Evolutionary conservation across 106 monocot genomes (phyloP).

Genomic region (Hemerocallis citrina): DNA sequence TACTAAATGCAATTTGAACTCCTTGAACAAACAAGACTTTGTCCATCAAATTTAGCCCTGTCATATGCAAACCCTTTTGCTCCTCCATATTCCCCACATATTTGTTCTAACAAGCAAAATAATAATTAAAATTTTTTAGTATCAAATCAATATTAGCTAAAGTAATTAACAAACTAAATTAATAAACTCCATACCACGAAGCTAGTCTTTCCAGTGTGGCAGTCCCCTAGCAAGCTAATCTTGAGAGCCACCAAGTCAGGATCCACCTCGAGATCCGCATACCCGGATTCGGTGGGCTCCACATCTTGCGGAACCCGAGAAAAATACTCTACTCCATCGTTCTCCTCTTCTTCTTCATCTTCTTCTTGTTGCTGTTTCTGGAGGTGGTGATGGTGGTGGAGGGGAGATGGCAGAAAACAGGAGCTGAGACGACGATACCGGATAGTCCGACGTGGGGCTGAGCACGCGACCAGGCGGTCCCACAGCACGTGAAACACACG

Average conservation of each 20-base stretch:
- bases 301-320: too few species aligned
- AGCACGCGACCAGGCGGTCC: slow-evolving; percentile 16
- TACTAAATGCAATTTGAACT: slow-evolving; percentile 53
- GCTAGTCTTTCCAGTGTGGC: slow-evolving; percentile 74
- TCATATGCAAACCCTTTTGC: slow-evolving; percentile 48
- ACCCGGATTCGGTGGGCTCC: neutral
- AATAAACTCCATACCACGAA: slow-evolving; percentile 94
- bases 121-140: neutral
- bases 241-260: slow-evolving; percentile 52
- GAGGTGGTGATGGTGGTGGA: neutral
- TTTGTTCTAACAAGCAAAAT: slow-evolving; percentile 36
- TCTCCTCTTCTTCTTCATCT: neutral
- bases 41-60: slow-evolving; percentile 73
- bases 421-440: slow-evolving; percentile 11
- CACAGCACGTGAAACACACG: slow-evolving; percentile 15
- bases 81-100: slow-evolving; percentile 61
- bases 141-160: too few species aligned
- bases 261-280: slow-evolving; percentile 12
- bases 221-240: slow-evolving; percentile 75
- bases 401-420: neutral
- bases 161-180: too few species aligned
- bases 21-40: slow-evolving; percentile 51
- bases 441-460: neutral
- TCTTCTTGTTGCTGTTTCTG: neutral
- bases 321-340: too few species aligned